These are phyloP conservation scores for Escovopsis sp. DNA, from an alignment of 2,329 filamentous ascomycete genomes.

Conservation along the genomic window DNA sequence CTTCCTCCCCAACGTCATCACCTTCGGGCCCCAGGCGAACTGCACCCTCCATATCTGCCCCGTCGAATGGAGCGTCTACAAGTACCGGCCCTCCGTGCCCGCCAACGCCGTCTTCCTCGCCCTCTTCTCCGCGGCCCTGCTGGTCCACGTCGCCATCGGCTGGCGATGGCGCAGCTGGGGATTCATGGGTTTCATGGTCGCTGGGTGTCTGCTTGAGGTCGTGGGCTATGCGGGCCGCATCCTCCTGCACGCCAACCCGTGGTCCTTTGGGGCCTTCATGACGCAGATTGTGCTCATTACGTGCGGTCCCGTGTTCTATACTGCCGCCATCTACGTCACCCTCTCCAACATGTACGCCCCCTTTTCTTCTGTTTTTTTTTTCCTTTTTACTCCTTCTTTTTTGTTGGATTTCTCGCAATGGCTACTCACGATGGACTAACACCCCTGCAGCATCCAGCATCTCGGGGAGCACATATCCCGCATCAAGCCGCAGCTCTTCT, in stretches of 20 bases:
- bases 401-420: too few species aligned
- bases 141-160: conserved; percentile 24
- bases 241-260: conserved; percentile 40
- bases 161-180: conserved; percentile 24
- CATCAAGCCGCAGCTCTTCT: conserved; percentile 25
- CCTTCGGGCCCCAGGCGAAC: conserved; percentile 28
- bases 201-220: conserved; percentile 41
- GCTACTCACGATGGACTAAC: not conserved
- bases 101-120: conserved; percentile 32
- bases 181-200: conserved; percentile 33
- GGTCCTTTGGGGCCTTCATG: conserved; percentile 41
- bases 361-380: too few species aligned
- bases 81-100: conserved; percentile 24
- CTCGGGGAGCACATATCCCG: conserved; percentile 25
- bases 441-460: conserved; percentile 21
- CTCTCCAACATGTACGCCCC: conserved; percentile 25
- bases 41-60: conserved; percentile 33
- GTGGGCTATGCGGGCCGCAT: conserved; percentile 47
- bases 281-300: conserved; percentile 51
- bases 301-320: conserved; percentile 21
- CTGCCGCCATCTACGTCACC: conserved; percentile 37
- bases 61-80: conserved; percentile 24
- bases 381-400: not conserved
- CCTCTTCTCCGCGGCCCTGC: conserved; percentile 28
- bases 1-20: conserved; percentile 7